phyloP scores from a whole-genome alignment of 2,329 filamentous ascomycete species.

The Parastagonospora nodorum region DNA sequence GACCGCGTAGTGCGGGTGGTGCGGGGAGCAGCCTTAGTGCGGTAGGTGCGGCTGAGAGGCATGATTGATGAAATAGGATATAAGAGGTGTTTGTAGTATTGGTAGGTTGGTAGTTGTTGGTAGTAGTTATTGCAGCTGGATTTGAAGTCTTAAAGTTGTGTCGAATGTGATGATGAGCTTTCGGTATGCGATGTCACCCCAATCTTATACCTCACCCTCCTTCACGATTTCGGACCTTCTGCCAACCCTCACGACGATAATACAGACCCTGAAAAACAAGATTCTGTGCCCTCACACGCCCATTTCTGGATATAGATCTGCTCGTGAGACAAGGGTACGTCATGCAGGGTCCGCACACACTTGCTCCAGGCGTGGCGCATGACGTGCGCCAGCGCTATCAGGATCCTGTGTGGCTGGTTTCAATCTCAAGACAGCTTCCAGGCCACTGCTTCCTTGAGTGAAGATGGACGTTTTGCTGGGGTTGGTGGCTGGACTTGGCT shows the following conservation, averaged over 20 bases:
- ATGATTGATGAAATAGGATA: slow-evolving; percentile 19
- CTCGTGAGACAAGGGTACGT: slow-evolving; percentile 21
- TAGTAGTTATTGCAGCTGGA: slow-evolving; percentile 8
- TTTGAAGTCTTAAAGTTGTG: slow-evolving; percentile 1
- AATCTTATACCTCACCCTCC: slow-evolving; percentile 12
- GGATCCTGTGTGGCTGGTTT: slow-evolving; percentile 16
- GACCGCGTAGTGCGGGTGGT: slow-evolving; percentile 43
- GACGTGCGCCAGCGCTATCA: slow-evolving; percentile 13
- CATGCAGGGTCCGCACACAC: slow-evolving; percentile 29
- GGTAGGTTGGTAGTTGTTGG: slow-evolving; percentile 4
- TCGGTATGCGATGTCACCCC: neutral
- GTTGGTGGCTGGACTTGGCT: slow-evolving; percentile 1
- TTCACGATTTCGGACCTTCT: slow-evolving; percentile 1
- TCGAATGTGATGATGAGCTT: slow-evolving; percentile 3
- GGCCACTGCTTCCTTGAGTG: slow-evolving; percentile 4
- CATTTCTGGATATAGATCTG: slow-evolving; percentile 12
- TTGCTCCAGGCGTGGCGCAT: slow-evolving; percentile 19
- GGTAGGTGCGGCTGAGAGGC: slow-evolving; percentile 31
- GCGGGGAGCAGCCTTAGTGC: slow-evolving; percentile 24
- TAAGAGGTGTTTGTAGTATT: slow-evolving; percentile 4
- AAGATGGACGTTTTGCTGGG: slow-evolving; percentile 17
- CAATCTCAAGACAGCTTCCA: slow-evolving; percentile 7
- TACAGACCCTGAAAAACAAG: slow-evolving; percentile 24
- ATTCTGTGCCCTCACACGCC: slow-evolving; percentile 16
- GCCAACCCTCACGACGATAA: neutral